Conservation (phyloP, 495 filamentous ascomycete genomes). For the Saxophila tyrrhenica region DNA sequence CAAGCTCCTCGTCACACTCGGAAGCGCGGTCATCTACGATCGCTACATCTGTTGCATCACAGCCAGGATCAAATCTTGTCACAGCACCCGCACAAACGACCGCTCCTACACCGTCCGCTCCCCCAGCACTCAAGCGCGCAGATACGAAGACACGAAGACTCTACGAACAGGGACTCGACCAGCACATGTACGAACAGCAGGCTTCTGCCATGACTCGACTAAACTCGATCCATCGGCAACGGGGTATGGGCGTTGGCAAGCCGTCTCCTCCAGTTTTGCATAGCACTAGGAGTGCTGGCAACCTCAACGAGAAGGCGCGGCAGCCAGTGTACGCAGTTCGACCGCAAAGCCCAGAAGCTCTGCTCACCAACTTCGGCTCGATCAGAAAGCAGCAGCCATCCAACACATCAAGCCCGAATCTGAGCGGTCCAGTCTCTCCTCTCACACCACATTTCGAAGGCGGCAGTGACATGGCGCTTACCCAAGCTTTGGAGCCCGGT, state of each 20-base stretch:
- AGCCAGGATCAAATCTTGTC: slow-evolving; percentile 32
- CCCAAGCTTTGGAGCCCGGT: slow-evolving; percentile 54
- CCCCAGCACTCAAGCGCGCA: slow-evolving; percentile 31
- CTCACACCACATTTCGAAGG: slow-evolving; percentile 66
- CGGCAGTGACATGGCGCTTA: slow-evolving; percentile 46
- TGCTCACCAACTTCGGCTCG: slow-evolving; percentile 28
- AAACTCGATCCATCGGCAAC: slow-evolving; percentile 56
- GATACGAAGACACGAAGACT: slow-evolving; percentile 60
- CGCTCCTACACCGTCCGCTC: slow-evolving; percentile 23
- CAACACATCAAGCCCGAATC: slow-evolving; percentile 26
- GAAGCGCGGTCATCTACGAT: slow-evolving; percentile 71
- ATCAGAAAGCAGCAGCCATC: slow-evolving; percentile 16
- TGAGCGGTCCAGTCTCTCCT: slow-evolving; percentile 41
- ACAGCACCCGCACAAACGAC: slow-evolving; percentile 9
- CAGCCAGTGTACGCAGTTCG: slow-evolving; percentile 38
- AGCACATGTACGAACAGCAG: slow-evolving; percentile 72
- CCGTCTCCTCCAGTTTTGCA: slow-evolving; percentile 27
- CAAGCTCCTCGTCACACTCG: slow-evolving; percentile 64
- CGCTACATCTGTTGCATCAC: slow-evolving; percentile 83
- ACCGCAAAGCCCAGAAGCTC: slow-evolving; percentile 41
- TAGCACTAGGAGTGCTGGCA: slow-evolving; percentile 44
- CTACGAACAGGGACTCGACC: slow-evolving; percentile 75
- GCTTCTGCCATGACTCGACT: slow-evolving; percentile 62
- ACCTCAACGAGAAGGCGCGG: slow-evolving; percentile 46
- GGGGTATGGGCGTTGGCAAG: slow-evolving; percentile 41